These are phyloP conservation scores for Basipetospora chlamydospora DNA, from an alignment of 2,329 filamentous ascomycete species.

Conservation along the genomic window DNA sequence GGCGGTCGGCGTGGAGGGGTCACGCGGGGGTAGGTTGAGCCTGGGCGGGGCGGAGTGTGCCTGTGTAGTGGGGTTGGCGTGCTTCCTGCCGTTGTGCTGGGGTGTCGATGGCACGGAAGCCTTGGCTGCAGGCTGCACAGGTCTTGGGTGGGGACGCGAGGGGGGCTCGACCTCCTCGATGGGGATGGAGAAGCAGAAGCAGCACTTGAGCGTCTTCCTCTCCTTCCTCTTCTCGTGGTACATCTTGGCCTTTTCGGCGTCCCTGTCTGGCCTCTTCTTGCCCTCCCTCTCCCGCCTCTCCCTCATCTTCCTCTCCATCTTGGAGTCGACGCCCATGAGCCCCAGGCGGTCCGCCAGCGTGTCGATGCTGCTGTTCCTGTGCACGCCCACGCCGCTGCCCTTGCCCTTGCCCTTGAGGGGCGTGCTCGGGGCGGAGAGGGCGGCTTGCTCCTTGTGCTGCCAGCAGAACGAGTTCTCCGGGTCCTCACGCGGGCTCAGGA, in stretches of 20 bases:
- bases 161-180: slow-evolving; percentile 27
- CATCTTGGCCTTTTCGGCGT: slow-evolving; percentile 14
- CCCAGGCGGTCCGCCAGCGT: slow-evolving; percentile 71
- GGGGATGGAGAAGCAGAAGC: slow-evolving; percentile 39
- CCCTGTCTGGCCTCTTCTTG: slow-evolving; percentile 1
- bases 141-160: slow-evolving; percentile 29
- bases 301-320: slow-evolving; percentile 11
- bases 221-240: slow-evolving; percentile 13
- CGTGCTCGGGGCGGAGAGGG: slow-evolving; percentile 28
- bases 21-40: slow-evolving; percentile 9
- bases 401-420: slow-evolving; percentile 15
- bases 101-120: slow-evolving; percentile 14
- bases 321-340: slow-evolving; percentile 42
- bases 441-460: slow-evolving; percentile 86
- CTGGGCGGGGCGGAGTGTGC: slow-evolving; percentile 14
- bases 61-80: not conserved
- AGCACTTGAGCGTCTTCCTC: slow-evolving; percentile 23
- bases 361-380: slow-evolving; percentile 62
- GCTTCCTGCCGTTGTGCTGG: slow-evolving; percentile 10
- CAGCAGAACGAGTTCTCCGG: slow-evolving; percentile 56
- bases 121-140: slow-evolving; percentile 21
- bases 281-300: not conserved
- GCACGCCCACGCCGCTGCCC: slow-evolving; percentile 31
- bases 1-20: slow-evolving; percentile 9
- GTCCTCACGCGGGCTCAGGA: too few species aligned